Conservation (phyloP, 139 green algal genomes). For the Chlamydomonas sphaeroides region DNA sequence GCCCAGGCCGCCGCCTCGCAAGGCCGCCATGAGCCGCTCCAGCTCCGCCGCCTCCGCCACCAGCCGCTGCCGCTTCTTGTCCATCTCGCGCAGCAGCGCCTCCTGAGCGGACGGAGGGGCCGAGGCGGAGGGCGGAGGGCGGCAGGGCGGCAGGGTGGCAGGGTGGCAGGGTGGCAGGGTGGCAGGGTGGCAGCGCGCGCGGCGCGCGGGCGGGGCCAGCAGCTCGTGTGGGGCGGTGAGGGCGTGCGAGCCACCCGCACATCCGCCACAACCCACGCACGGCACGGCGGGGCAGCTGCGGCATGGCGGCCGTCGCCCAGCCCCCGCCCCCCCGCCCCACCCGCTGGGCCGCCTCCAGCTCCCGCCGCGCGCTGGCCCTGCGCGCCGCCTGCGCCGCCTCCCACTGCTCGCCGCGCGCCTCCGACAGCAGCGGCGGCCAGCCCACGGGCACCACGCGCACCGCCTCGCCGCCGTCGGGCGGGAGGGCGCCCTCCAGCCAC, state of each 20-base stretch:
- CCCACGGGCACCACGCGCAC: constrained; percentile 35
- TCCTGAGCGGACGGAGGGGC: neutral
- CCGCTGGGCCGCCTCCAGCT: constrained; percentile 29
- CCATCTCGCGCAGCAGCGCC: constrained; percentile 35
- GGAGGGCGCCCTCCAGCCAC: constrained; percentile 24
- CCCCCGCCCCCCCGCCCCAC: neutral
- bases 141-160: no score
- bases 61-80: constrained; percentile 41
- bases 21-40: constrained; percentile 31
- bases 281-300: no score
- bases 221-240: no score
- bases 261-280: no score
- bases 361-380: constrained; percentile 5
- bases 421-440: constrained; percentile 40
- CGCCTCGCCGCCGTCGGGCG: constrained; percentile 19
- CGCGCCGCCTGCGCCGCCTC: constrained; percentile 23
- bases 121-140: no score
- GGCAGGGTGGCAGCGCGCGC: no score
- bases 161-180: no score
- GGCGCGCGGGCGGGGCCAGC: no score
- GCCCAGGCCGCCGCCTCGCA: neutral
- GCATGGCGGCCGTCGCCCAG: no score
- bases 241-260: no score
- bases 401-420: constrained; percentile 25
- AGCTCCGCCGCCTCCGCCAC: constrained; percentile 40